A percentile compares a stretch with the other conserved stretches of the same genome.
Conservation (phyloP, 345 rosid species). For the Gynandropsis gynandra region DNA sequence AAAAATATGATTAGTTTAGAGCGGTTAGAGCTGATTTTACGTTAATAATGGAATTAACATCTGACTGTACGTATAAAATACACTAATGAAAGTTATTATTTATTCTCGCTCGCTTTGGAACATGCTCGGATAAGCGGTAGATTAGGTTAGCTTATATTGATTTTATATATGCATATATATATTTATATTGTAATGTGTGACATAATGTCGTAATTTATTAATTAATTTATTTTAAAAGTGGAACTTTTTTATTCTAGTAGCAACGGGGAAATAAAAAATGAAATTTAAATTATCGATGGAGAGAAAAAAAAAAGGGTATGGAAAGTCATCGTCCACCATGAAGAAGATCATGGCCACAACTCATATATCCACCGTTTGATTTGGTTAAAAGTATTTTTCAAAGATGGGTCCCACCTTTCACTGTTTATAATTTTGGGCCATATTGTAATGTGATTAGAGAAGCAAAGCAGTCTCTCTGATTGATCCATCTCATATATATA, state of each 20-base stretch:
- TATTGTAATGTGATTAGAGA: slow-evolving; percentile 21
- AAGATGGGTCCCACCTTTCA: slow-evolving; percentile 28
- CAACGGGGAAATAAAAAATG: not conserved
- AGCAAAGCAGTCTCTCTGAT: too few relatives aligned
- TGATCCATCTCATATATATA: too few relatives aligned
- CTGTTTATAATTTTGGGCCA: slow-evolving; percentile 4
- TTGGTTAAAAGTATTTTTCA: slow-evolving; percentile 13
- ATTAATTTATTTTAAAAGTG: not conserved
- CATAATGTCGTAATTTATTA: slow-evolving; percentile 1
- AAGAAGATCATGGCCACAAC: slow-evolving; percentile 41
- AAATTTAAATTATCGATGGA: not conserved
- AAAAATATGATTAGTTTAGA: too few relatives aligned
- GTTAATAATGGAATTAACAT: too few relatives aligned
- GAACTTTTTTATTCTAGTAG: not conserved
- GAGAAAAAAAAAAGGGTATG: slow-evolving; percentile 24
- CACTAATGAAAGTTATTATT: too few relatives aligned
- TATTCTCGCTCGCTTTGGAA: too few relatives aligned
- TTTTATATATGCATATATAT: too few relatives aligned
- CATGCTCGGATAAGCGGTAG: too few relatives aligned
- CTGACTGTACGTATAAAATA: too few relatives aligned
- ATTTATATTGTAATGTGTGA: too few relatives aligned
- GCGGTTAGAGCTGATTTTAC: too few relatives aligned
- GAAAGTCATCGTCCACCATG: slow-evolving; percentile 30
- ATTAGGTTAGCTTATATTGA: too few relatives aligned
- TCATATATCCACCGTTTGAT: slow-evolving; percentile 32